Percentiles rank a stretch among this genome's conserved stretches.
These are phyloP conservation scores for Colletotrichum salicis DNA, from an alignment of 2,329 filamentous ascomycete genomes.

Conservation along the genomic window DNA sequence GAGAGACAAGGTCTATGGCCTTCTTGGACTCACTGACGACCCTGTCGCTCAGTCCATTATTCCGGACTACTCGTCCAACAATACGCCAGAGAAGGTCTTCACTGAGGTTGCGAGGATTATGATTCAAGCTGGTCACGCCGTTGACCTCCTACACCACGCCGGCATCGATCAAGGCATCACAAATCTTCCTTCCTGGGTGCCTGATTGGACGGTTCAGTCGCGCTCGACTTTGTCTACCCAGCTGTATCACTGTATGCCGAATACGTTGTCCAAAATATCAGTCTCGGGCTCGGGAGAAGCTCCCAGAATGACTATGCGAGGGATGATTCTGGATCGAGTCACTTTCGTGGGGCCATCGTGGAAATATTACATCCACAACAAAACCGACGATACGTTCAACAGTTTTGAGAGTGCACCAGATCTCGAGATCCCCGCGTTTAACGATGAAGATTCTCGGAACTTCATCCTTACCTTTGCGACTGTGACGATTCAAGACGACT, in stretches of 20 bases:
- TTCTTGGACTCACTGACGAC: constrained; percentile 21
- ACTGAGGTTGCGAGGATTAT: constrained; percentile 3
- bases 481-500: not conserved
- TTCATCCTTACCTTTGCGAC: constrained; percentile 9
- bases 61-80: not conserved
- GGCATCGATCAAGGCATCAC: constrained; percentile 9
- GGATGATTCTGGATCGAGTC: not conserved
- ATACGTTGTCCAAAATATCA: not conserved
- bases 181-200: constrained; percentile 15
- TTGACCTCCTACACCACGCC: constrained; percentile 2
- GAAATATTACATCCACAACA: constrained; percentile 11
- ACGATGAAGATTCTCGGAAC: constrained; percentile 20
- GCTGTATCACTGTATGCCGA: constrained; percentile 8
- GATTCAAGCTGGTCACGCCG: not conserved
- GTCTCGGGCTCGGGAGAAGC: not conserved
- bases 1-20: constrained; percentile 13
- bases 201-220: constrained; percentile 24
- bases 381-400: not conserved
- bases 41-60: not conserved
- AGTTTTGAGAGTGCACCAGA: constrained; percentile 1
- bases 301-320: not conserved
- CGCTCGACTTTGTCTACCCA: not conserved
- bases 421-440: constrained; percentile 1
- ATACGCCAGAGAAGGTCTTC: not conserved
- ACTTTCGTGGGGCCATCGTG: constrained; percentile 6